A percentile compares a stretch with the other conserved stretches of the same genome.
Conservation (phyloP, 2,329 filamentous ascomycete genomes). For the Verticillium zaregamsianum region DNA sequence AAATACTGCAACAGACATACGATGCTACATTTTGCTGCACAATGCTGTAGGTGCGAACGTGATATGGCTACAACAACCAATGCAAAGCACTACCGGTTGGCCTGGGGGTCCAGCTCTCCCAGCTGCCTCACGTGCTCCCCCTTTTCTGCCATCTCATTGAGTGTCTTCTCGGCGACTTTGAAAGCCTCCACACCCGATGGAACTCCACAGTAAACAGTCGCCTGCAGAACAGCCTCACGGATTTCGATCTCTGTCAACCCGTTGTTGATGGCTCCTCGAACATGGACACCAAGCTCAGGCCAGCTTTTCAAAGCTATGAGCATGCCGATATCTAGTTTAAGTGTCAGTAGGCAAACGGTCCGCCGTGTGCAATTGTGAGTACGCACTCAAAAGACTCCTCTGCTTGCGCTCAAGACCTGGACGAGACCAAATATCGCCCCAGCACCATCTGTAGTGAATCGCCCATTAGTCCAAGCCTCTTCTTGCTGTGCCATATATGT, state of each 20-base stretch:
- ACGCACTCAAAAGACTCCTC: slow-evolving; percentile 46
- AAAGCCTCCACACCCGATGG: slow-evolving; percentile 34
- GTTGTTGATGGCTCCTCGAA: slow-evolving; percentile 58
- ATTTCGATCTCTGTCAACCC: slow-evolving; percentile 51
- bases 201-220: slow-evolving; percentile 35
- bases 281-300: slow-evolving; percentile 56
- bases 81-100: not conserved
- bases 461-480: too few species aligned
- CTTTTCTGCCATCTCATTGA: slow-evolving; percentile 20
- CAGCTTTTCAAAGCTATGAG: slow-evolving; percentile 55
- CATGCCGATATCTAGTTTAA: slow-evolving; percentile 49
- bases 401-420: slow-evolving; percentile 58
- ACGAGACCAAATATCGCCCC: slow-evolving; percentile 59
- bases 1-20: too few species aligned
- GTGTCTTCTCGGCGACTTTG: slow-evolving; percentile 18
- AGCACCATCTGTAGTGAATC: slow-evolving; percentile 32
- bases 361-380: too few species aligned
- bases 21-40: too few species aligned
- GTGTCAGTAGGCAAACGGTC: not conserved
- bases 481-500: not conserved
- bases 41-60: too few species aligned
- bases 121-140: slow-evolving; percentile 19
- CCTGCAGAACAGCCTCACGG: slow-evolving; percentile 48
- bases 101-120: slow-evolving; percentile 1
- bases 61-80: too few species aligned